A percentile compares a stretch with the other conserved stretches of the same genome.
phyloP scores from a whole-genome alignment of 768 basidiomycete species.

The Lactarius hatsudake region DNA sequence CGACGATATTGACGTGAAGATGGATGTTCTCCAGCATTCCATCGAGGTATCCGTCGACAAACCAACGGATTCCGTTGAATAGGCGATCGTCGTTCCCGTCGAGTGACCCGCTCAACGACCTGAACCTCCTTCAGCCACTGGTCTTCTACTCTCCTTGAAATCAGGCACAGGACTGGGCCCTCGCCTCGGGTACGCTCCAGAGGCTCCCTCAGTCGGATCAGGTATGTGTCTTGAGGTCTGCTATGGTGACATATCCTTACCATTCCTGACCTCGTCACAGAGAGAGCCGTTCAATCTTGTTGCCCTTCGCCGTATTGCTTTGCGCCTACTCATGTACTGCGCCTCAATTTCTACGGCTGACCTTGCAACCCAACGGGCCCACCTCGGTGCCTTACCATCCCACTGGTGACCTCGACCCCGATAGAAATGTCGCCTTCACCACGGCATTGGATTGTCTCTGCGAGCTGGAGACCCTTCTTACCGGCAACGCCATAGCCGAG shows the following conservation, averaged over 20 bases:
- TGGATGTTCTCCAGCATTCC: conserved; percentile 4
- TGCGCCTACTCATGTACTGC: conserved; percentile 5
- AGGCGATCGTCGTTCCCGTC: neutral
- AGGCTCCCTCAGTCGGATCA: conserved; percentile 1
- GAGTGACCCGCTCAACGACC: neutral
- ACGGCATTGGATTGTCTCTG: conserved; percentile 10
- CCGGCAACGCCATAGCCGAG: neutral
- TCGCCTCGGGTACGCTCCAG: neutral
- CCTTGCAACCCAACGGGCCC: neutral
- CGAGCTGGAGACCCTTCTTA: neutral
- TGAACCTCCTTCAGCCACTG: neutral
- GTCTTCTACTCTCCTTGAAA: conserved; percentile 8
- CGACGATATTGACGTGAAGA: neutral
- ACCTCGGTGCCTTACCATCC: too few species aligned
- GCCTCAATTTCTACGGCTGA: neutral
- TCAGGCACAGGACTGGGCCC: conserved; percentile 1
- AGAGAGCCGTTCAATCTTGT: neutral
- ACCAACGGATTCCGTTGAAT: too few species aligned
- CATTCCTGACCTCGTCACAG: neutral
- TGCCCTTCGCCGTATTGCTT: conserved; percentile 2
- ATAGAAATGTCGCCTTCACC: neutral
- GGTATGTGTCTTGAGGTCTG: neutral
- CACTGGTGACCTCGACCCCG: too few species aligned
- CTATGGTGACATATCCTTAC: neutral
- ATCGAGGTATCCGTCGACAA: too few species aligned